Percentiles rank a stretch among this genome's conserved stretches.
Conservation (phyloP, 306 rosid genomes). For the Quillaja saponaria region DNA sequence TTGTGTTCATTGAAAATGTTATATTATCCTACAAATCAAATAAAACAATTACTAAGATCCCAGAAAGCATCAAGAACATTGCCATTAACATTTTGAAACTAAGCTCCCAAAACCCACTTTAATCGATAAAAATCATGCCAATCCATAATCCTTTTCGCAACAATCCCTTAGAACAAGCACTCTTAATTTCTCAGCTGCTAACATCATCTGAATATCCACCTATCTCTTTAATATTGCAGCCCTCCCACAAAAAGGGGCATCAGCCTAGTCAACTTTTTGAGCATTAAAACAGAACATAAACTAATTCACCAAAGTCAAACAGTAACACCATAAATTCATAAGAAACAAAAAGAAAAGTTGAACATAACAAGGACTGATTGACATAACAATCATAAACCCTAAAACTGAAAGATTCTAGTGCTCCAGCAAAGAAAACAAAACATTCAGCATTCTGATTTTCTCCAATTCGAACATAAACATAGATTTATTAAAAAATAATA, state of each 20-base stretch:
- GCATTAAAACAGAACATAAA: slow-evolving; percentile 9
- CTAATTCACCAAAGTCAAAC: slow-evolving; percentile 21
- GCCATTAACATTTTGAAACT: slow-evolving; percentile 14
- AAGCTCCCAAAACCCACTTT: slow-evolving; percentile 13
- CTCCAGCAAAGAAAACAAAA: background rate
- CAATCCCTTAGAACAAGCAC: slow-evolving; percentile 7
- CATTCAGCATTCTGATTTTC: background rate
- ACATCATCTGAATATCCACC: slow-evolving; percentile 1
- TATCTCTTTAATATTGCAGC: background rate
- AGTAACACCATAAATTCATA: background rate
- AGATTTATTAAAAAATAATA: slow-evolving; percentile 15
- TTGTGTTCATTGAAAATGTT: slow-evolving; percentile 54
- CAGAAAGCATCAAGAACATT: slow-evolving; percentile 22
- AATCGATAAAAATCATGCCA: slow-evolving; percentile 19
- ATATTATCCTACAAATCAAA: slow-evolving; percentile 40
- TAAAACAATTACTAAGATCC: slow-evolving; percentile 9
- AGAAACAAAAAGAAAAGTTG: background rate
- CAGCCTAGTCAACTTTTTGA: slow-evolving; percentile 9
- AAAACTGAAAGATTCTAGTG: slow-evolving; percentile 7
- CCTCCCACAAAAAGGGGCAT: slow-evolving; percentile 15
- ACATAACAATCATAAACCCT: slow-evolving; percentile 27
- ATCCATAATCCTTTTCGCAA: background rate
- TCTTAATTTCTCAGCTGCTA: slow-evolving; percentile 5
- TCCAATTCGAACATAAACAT: slow-evolving; percentile 5
- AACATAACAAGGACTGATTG: background rate